Evolutionary conservation across 768 basidiomycete species (phyloP), one percentile per base, ranked within the genome.

Genomic region (Mycena crocata): DNA sequence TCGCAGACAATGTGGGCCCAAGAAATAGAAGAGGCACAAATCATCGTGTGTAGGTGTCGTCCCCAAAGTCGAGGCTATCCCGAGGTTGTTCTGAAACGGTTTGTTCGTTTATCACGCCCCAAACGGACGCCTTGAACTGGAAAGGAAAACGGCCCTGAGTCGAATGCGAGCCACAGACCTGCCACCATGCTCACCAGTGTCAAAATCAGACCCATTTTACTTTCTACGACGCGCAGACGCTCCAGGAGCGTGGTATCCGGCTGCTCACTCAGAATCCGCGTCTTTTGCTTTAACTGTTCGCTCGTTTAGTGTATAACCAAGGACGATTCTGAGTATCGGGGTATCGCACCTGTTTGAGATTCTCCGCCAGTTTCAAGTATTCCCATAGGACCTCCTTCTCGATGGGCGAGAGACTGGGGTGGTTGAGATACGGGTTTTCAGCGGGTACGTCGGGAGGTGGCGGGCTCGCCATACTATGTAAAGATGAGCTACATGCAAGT

Each of bases 81-180:
- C 64, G 68, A 39, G 78, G 15, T 15, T 32, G 51, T 26, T 52
- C 77, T 39, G 77, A 74, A 31, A 79, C 77, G n/a, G 87, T 86
- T 71, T 93, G 91, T 72, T 94, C 91, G 75, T 92, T 93, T 75
- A 98, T 91, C 57, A 96, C 92, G 15, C 92, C 94, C 95, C 95
- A 98, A 0, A 97, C 95, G 12, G 96, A 97, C 0, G 93, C 96
- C 80, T 98, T 96, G 87, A 96, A 98, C 94, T 67, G 28, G n/a
- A n/a, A 10, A 54, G 12, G 21, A 51, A n/a, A n/a, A 32, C 8
- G 9, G 14, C 17, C 12, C 4, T 52, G 19, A 52, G 34, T n/a
- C 6, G 13, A 46, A 24, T 8, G 15, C 31, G 6, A 19, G 96
- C 71, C 2, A 5, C 8, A 64, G 32, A 56, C 28, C n/a, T n/a